Conservation (phyloP, 495 filamentous ascomycete genomes). For the Penicillium lividum region DNA sequence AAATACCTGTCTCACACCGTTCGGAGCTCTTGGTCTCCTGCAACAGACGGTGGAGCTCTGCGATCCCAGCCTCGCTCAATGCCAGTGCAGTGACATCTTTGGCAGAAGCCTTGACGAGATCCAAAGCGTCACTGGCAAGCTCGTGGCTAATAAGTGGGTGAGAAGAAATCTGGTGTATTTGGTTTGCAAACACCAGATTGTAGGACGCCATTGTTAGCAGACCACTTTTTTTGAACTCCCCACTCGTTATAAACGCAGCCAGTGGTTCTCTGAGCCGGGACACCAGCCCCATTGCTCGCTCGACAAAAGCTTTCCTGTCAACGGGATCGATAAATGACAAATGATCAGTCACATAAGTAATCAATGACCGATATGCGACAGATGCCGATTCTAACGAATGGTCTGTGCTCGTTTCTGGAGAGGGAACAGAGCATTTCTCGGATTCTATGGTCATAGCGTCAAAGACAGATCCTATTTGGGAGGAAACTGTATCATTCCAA, state of each 20-base stretch:
- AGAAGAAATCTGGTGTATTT: constrained; percentile 42
- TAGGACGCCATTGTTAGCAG: constrained; percentile 33
- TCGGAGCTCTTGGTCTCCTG: constrained; percentile 56
- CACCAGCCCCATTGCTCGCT: constrained; percentile 31
- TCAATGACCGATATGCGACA: constrained; percentile 34
- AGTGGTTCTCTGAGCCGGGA: constrained; percentile 32
- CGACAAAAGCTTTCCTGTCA: constrained; percentile 45
- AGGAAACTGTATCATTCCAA: constrained; percentile 71
- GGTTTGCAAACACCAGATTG: constrained; percentile 42
- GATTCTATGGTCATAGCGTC: constrained; percentile 48
- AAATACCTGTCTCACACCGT: constrained; percentile 65
- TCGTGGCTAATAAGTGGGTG: constrained; percentile 35
- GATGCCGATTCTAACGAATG: constrained; percentile 7
- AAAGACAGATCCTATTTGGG: constrained; percentile 62
- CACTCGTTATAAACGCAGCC: constrained; percentile 21
- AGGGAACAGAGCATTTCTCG: constrained; percentile 15
- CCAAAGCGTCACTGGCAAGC: constrained; percentile 24
- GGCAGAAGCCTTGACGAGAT: constrained; percentile 33
- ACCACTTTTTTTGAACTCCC: constrained; percentile 17
- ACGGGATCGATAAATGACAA: constrained; percentile 56
- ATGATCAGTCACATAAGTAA: constrained; percentile 49
- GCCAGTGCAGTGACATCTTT: constrained; percentile 43
- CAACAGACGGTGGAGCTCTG: constrained; percentile 60
- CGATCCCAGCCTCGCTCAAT: constrained; percentile 40
- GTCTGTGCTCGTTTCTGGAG: constrained; percentile 4